phyloP scores from a whole-genome alignment of 148 eudicot species.

The Diospyros lotus region DNA sequence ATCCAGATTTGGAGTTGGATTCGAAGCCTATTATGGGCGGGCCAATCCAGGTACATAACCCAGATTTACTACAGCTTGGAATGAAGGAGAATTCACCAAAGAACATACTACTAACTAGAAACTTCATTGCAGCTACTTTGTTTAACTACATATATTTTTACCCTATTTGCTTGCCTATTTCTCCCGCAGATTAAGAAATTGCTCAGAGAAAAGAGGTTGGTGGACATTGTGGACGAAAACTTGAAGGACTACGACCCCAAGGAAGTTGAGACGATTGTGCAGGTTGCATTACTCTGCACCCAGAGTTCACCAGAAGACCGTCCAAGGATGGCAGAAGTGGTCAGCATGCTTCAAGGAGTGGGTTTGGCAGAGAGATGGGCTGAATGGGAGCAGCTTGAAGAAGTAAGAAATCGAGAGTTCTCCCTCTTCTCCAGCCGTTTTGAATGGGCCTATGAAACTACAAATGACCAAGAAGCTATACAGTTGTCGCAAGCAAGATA shows the following conservation, averaged over 20 bases:
- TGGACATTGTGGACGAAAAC: slow-evolving; percentile 74
- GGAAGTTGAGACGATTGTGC: slow-evolving; percentile 77
- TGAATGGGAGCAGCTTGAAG: slow-evolving; percentile 79
- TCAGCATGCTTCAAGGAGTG: slow-evolving; percentile 68
- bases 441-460: slow-evolving; percentile 76
- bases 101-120: no score
- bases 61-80: no score
- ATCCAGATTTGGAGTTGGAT: no score
- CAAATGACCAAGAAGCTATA: slow-evolving; percentile 75
- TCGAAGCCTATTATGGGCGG: no score
- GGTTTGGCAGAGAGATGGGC: slow-evolving; percentile 83
- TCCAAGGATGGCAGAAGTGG: slow-evolving; percentile 85
- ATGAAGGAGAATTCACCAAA: no score
- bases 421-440: slow-evolving; percentile 54
- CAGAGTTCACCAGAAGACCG: slow-evolving; percentile 76
- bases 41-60: no score
- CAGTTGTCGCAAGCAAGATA: slow-evolving; percentile 87
- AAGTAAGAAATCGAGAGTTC: slow-evolving; percentile 56
- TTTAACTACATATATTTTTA: no score
- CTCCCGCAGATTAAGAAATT: slow-evolving; percentile 66
- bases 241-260: slow-evolving; percentile 45
- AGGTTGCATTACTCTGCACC: slow-evolving; percentile 88
- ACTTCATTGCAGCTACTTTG: no score
- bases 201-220: slow-evolving; percentile 58
- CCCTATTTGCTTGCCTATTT: no score